Percentiles rank a stretch among this genome's conserved stretches.
phyloP scores from a whole-genome alignment of 1,284 basidiomycete species.

The Sanguinoderma infundibulare region DNA sequence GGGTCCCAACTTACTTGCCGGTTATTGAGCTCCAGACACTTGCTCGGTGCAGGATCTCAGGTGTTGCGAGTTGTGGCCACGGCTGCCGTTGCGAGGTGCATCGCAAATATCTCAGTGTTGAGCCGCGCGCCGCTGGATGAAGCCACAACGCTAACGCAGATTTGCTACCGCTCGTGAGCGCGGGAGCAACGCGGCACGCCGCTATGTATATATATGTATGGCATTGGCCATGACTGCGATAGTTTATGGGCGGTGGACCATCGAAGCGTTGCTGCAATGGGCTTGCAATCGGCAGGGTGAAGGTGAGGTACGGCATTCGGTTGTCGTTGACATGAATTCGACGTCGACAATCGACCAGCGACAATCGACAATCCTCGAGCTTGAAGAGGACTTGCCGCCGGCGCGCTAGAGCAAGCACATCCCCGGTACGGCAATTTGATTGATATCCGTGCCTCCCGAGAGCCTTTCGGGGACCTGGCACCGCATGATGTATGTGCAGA shows the following conservation, averaged over 20 bases:
- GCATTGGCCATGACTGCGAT: too few relatives aligned
- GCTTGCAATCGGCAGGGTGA: not conserved
- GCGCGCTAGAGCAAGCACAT: not conserved
- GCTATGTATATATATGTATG: too few relatives aligned
- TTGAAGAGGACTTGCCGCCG: not conserved
- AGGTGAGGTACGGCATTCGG: not conserved
- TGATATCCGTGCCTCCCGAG: constrained; percentile 11
- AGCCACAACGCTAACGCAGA: not conserved
- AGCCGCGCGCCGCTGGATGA: not conserved
- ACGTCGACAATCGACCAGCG: not conserved
- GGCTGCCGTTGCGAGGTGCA: not conserved
- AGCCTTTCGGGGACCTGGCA: not conserved
- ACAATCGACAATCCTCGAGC: not conserved
- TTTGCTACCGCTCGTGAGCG: not conserved
- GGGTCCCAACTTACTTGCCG: too few relatives aligned
- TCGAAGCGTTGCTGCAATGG: too few relatives aligned
- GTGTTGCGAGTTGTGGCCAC: not conserved
- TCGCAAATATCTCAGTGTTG: not conserved
- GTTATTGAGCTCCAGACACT: too few relatives aligned
- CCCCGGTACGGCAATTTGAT: constrained; percentile 13
- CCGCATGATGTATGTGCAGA: not conserved
- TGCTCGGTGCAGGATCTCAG: too few relatives aligned
- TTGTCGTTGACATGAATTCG: not conserved
- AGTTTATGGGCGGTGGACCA: not conserved
- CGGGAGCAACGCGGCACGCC: not conserved